These are phyloP conservation scores for Avena eriantha DNA, from an alignment of 176 grass and related monocot genomes.

Conservation along the genomic window DNA sequence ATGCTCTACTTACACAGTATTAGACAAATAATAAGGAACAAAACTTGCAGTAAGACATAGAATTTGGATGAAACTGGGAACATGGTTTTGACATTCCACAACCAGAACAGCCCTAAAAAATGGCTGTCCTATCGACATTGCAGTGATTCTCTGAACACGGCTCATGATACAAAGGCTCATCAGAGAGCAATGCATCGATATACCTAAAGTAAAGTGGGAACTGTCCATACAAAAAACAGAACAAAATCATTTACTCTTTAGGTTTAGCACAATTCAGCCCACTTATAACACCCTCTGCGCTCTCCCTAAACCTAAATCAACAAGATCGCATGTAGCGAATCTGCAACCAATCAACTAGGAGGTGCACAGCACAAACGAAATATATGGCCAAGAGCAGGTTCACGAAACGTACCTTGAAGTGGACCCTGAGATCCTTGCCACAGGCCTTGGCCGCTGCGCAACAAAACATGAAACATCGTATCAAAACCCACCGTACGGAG, in stretches of 20 bases:
- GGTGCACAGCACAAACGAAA: not conserved
- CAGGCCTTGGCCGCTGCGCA: conserved; percentile 84
- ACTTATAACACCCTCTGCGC: not conserved
- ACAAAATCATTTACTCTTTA: conserved; percentile 48
- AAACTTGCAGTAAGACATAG: not conserved
- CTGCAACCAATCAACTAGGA: not conserved
- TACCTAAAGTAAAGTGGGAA: conserved; percentile 44
- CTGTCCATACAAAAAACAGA: conserved; percentile 28
- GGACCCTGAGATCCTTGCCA: conserved; percentile 82
- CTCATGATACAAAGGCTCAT: not conserved
- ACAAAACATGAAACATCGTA: conserved; percentile 24
- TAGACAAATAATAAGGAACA: not conserved
- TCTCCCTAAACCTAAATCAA: not conserved
- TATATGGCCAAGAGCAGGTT: not conserved
- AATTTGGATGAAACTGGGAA: not conserved
- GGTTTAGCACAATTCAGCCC: conserved; percentile 7
- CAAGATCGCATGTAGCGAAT: not conserved
- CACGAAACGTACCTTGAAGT: conserved; percentile 71
- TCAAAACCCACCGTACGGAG: not conserved
- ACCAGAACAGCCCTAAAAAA: not conserved
- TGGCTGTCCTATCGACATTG: conserved; percentile 3
- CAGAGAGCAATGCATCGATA: conserved; percentile 11
- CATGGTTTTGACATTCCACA: not conserved
- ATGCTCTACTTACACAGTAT: not conserved
- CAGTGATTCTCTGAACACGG: not conserved